A percentile compares a stretch with the other conserved stretches of the same genome.
Conservation (phyloP, 768 basidiomycete genomes). For the Xerocomellus chrysenteron region DNA sequence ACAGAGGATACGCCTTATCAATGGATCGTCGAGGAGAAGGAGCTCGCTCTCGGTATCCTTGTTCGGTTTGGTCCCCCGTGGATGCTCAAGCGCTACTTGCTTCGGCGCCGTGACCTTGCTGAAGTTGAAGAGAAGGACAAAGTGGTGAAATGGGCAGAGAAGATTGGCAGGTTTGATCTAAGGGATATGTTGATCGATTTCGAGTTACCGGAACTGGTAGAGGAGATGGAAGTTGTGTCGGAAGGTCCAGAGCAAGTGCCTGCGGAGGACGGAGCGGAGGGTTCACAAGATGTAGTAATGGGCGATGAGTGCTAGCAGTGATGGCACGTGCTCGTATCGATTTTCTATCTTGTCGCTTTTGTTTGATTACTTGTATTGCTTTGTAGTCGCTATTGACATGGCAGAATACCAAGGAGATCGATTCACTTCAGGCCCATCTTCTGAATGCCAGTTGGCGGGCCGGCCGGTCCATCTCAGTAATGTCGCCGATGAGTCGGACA, state of each 20-base stretch:
- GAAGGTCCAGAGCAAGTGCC: not conserved
- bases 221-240: slow-evolving; percentile 6
- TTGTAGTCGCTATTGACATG: not conserved
- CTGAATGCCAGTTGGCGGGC: not conserved
- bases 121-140: slow-evolving; percentile 14
- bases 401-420: not conserved
- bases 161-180: slow-evolving; percentile 24
- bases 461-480: not conserved
- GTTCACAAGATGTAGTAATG: slow-evolving; percentile 9
- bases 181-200: slow-evolving; percentile 22
- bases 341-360: not conserved
- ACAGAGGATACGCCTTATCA: slow-evolving; percentile 20
- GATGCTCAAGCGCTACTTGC: slow-evolving; percentile 29
- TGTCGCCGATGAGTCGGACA: not conserved
- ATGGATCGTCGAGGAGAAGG: slow-evolving; percentile 27
- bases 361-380: not conserved
- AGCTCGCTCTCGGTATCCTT: slow-evolving; percentile 22
- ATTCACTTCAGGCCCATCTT: not conserved
- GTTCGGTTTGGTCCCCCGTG: slow-evolving; percentile 23
- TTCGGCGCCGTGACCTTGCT: slow-evolving; percentile 22
- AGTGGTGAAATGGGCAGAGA: slow-evolving; percentile 15
- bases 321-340: not conserved
- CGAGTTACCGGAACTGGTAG: slow-evolving; percentile 12
- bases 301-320: not conserved
- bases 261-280: not conserved